These are phyloP conservation scores for Scleromitrula shiraiana DNA, from an alignment of 2,329 filamentous ascomycete genomes.

Conservation along the genomic window DNA sequence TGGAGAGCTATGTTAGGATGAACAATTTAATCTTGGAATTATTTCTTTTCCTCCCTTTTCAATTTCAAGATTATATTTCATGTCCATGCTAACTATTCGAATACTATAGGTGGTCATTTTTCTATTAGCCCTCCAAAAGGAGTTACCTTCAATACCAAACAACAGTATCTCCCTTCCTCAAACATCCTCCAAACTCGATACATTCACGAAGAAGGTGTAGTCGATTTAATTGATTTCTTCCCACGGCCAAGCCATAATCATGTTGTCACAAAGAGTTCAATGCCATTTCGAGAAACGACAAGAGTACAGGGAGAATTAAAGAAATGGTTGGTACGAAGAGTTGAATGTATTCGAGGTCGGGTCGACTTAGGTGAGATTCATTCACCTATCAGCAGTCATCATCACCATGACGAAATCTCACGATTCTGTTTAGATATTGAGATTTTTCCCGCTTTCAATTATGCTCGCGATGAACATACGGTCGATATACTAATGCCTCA, in stretches of 20 bases:
- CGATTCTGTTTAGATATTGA: constrained; percentile 45
- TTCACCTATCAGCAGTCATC: neutral
- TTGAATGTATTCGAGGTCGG: constrained; percentile 63
- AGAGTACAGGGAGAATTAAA: constrained; percentile 55
- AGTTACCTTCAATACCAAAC: constrained; percentile 58
- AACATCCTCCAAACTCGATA: constrained; percentile 73
- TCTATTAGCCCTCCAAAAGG: constrained; percentile 50
- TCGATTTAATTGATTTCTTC: constrained; percentile 69
- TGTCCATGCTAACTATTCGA: constrained; percentile 4
- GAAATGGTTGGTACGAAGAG: constrained; percentile 61
- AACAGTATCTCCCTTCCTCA: constrained; percentile 67
- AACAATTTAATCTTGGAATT: too few species aligned
- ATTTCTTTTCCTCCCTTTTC: too few species aligned
- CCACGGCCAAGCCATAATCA: constrained; percentile 56
- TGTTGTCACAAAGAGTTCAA: constrained; percentile 43
- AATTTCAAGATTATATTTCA: too few species aligned
- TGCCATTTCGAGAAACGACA: constrained; percentile 45
- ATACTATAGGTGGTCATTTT: constrained; percentile 54
- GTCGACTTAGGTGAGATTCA: constrained; percentile 47
- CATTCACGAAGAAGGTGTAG: constrained; percentile 66
- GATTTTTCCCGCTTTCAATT: constrained; percentile 66
- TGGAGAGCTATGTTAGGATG: too few species aligned
- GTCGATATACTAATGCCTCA: constrained; percentile 45
- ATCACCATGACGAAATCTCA: constrained; percentile 9
- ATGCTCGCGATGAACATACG: constrained; percentile 54